phyloP scores from a whole-genome alignment of 2,329 filamentous ascomycete genomes.

The Lachnellula hyalina region DNA sequence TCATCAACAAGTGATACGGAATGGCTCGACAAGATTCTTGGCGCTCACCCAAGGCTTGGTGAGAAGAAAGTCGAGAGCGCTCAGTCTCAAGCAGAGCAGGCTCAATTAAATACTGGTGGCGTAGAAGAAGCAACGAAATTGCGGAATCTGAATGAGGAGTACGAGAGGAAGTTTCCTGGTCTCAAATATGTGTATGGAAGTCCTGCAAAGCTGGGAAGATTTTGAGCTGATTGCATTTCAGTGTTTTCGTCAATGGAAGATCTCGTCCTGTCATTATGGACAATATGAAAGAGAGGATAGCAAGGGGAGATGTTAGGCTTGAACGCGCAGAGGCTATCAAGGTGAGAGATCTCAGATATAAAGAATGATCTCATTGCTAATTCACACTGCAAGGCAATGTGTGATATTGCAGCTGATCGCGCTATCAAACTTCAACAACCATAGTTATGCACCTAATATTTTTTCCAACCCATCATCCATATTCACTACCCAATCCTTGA shows the following conservation, averaged over 20 bases:
- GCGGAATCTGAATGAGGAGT: constrained; percentile 63
- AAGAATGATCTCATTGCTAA: constrained; percentile 11
- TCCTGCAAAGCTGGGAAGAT: neutral
- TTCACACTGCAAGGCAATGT: constrained; percentile 59
- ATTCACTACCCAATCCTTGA: constrained; percentile 4
- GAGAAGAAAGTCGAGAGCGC: constrained; percentile 77
- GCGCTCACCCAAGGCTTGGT: constrained; percentile 78
- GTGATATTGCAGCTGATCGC: constrained; percentile 79
- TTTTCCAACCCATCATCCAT: constrained; percentile 7
- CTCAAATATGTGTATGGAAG: constrained; percentile 65
- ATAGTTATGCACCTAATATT: constrained; percentile 6
- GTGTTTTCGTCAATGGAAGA: constrained; percentile 83
- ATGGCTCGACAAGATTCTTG: constrained; percentile 66
- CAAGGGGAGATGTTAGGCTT: constrained; percentile 54
- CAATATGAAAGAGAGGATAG: constrained; percentile 74
- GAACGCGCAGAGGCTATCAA: constrained; percentile 72
- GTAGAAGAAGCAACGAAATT: constrained; percentile 54
- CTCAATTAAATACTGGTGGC: constrained; percentile 58
- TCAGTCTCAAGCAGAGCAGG: constrained; percentile 77
- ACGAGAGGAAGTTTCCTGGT: constrained; percentile 76
- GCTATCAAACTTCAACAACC: constrained; percentile 37
- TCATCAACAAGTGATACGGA: constrained; percentile 44
- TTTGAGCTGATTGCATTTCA: constrained; percentile 28
- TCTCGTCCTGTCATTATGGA: constrained; percentile 69
- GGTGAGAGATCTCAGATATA: constrained; percentile 40